A percentile compares a stretch with the other conserved stretches of the same genome.
These are phyloP conservation scores for Ganoderma lucidum DNA, from an alignment of 1,284 basidiomycete genomes.

Conservation along the genomic window DNA sequence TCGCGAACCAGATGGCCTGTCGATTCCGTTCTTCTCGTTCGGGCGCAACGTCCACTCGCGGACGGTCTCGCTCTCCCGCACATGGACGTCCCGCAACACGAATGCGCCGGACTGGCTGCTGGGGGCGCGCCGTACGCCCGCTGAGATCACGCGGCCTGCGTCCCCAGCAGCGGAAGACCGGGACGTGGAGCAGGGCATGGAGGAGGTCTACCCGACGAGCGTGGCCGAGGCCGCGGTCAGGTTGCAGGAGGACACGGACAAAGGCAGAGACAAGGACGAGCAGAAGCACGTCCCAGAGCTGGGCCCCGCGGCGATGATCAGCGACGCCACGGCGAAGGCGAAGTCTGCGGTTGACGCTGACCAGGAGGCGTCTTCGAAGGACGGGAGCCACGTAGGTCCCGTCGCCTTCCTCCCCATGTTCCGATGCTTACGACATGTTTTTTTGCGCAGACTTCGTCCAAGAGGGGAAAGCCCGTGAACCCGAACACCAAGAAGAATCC, in stretches of 20 bases:
- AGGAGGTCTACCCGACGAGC: constrained; percentile 10
- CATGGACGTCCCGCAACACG: constrained; percentile 38
- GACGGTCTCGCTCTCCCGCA: constrained; percentile 47
- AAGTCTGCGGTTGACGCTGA: too few relatives aligned
- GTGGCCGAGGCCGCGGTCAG: constrained; percentile 3
- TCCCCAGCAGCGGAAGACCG: constrained; percentile 6
- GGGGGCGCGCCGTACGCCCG: constrained; percentile 45
- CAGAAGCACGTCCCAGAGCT: constrained; percentile 21
- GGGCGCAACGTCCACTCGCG: constrained; percentile 73
- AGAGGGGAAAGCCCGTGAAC: constrained; percentile 1
- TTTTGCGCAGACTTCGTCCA: background rate
- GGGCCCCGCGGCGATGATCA: constrained; percentile 27
- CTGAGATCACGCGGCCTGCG: constrained; percentile 20
- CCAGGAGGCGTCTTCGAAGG: too few relatives aligned
- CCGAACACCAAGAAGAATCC: background rate
- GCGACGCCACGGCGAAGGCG: constrained; percentile 22
- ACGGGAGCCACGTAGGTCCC: background rate
- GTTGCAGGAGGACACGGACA: background rate
- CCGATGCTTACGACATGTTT: background rate
- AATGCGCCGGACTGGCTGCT: constrained; percentile 59
- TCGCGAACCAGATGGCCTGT: constrained; percentile 73
- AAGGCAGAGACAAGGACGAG: background rate
- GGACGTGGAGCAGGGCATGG: constrained; percentile 29
- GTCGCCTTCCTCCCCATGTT: background rate
- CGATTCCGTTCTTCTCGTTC: constrained; percentile 87